These are phyloP conservation scores for Monilinia laxa DNA, from an alignment of 2,329 filamentous ascomycete species.

Conservation along the genomic window DNA sequence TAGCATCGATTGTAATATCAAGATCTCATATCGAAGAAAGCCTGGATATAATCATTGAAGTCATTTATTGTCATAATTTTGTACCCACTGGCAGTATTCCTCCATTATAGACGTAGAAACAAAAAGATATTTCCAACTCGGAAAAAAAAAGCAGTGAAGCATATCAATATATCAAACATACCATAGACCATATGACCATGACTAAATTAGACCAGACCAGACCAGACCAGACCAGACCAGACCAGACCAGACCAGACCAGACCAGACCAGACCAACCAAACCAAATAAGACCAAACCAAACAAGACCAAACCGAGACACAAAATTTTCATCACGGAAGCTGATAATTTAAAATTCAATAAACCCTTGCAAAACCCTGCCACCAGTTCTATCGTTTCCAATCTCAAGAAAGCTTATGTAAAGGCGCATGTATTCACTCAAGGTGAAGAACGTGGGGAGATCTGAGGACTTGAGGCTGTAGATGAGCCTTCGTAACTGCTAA, in stretches of 20 bases:
- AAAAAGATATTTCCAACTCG: background rate
- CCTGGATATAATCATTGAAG: background rate
- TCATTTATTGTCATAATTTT: conserved; percentile 1
- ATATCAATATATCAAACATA: conserved; percentile 5
- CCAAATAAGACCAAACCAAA: too few species aligned
- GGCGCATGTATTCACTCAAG: background rate
- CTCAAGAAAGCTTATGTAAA: background rate
- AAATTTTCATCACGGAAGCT: background rate
- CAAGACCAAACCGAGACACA: background rate
- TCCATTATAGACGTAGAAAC: background rate
- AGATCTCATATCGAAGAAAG: background rate
- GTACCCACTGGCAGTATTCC: background rate
- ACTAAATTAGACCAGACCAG: too few species aligned
- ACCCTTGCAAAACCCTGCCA: background rate
- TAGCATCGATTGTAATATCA: background rate
- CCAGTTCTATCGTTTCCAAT: background rate
- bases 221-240: background rate
- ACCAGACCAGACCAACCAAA: too few species aligned
- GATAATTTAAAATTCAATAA: background rate
- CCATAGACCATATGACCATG: background rate
- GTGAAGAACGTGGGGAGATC: background rate
- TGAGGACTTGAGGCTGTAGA: conserved; percentile 6
- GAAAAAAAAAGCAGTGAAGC: background rate
- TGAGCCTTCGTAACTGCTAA: conserved; percentile 2
- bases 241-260: background rate